A percentile compares a stretch with the other conserved stretches of the same genome.
These are phyloP conservation scores for Nakazawaea ishiwadae DNA, from an alignment of 805 yeast genomes.

Conservation along the genomic window DNA sequence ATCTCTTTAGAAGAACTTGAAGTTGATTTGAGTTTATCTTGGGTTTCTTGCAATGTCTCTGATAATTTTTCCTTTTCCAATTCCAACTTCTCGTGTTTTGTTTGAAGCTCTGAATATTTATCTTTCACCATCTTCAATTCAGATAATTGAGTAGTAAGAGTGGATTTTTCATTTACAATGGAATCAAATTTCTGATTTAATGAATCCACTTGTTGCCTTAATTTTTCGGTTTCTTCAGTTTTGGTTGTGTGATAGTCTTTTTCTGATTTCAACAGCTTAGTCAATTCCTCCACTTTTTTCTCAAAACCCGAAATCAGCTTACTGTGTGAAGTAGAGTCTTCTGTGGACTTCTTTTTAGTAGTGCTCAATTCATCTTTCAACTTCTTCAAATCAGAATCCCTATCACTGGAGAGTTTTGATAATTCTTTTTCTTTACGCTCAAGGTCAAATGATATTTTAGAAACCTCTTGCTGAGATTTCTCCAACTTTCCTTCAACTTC, in stretches of 20 bases:
- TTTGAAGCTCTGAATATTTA: constrained; percentile 1
- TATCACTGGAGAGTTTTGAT: neutral
- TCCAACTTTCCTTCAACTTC: constrained; percentile 11
- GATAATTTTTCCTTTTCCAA: constrained; percentile 11
- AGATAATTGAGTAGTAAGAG: too few species aligned
- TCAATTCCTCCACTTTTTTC: too few species aligned
- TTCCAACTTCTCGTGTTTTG: constrained; percentile 10
- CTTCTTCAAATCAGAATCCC: constrained; percentile 1
- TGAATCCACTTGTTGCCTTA: too few species aligned
- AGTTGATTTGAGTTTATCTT: neutral
- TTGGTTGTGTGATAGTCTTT: too few species aligned
- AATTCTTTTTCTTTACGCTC: neutral
- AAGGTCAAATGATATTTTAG: neutral
- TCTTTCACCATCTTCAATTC: neutral
- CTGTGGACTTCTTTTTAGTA: too few species aligned
- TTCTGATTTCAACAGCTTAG: too few species aligned
- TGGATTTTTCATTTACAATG: too few species aligned
- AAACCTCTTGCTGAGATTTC: neutral
- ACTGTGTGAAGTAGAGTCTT: too few species aligned
- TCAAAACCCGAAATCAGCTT: too few species aligned
- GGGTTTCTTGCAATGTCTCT: constrained; percentile 2
- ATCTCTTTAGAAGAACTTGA: neutral
- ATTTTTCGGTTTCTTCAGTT: too few species aligned
- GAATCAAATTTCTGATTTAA: too few species aligned
- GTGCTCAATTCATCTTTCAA: too few species aligned